Evolutionary conservation across 805 yeast genomes (phyloP), one percentile per base, ranked within the genome.

Genomic region (Saccharomyces eubayanus): DNA sequence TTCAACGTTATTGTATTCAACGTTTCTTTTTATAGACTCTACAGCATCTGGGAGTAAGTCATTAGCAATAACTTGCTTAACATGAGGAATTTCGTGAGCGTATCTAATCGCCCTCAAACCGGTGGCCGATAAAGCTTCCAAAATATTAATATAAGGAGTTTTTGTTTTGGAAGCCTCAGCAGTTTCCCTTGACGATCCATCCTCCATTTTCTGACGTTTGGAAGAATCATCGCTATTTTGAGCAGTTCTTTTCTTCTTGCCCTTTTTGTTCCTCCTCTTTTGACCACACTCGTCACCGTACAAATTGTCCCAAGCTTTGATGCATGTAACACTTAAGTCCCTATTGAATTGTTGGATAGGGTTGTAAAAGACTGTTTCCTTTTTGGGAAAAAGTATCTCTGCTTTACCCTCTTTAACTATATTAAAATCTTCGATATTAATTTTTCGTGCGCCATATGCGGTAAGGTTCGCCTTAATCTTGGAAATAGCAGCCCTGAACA

Each of bases 291-390:
- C 68, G 55, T 69, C 57, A 20, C 76, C 70, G 57, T 81, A 84
- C 36, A 85, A 62, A 53, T 85, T 82, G 45, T 84, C 77, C 92
- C 96, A 94, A 0, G 98, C 96, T 54, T 83, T 79, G 56, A 94
- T 91, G 8, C 89, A 90, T 61, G 85, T 74, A 5, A 89, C 86
- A 59, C 96, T 86, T 49, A 94, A 72, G 67, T 94, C 99, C 62
- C 99, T 79, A 70, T 94, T 94, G 72, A 90, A 94, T 71, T 92
- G 98, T 72, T 94, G 99, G 53, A 94, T 87, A 9, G 96, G 97
- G 67, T 94, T 94, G 72, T 94, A 94, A 66, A 94, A 94, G 10
- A 94, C 99, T 55, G 78, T 77, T 60, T 87, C 90, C 49, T 83
- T 83, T 62, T 87, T 85, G 3, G 96, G 92, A 57, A 86, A 87